These are phyloP conservation scores for Pulveroboletus sp. DNA, from an alignment of 768 basidiomycete genomes.

Conservation along the genomic window DNA sequence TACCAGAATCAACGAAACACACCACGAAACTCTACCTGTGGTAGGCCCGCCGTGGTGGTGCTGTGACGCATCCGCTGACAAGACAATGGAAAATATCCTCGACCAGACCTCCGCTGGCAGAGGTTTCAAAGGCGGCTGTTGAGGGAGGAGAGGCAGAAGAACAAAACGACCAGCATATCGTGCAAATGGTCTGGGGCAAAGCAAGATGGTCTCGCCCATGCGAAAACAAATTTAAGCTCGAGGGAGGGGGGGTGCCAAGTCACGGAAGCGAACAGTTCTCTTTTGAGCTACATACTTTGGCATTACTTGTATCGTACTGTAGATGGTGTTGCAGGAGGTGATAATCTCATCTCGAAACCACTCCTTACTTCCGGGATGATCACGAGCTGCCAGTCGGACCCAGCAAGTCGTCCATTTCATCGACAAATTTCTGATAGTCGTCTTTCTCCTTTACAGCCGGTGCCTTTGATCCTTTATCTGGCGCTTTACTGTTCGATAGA, in stretches of 20 bases:
- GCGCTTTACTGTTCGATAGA: slow-evolving; percentile 9
- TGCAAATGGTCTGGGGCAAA: slow-evolving; percentile 66
- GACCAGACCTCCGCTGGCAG: slow-evolving; percentile 73
- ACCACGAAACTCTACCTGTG: slow-evolving; percentile 8
- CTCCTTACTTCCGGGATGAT: background rate
- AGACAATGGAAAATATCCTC: slow-evolving; percentile 45
- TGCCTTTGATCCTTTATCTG: slow-evolving; percentile 19
- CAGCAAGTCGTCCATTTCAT: slow-evolving; percentile 69
- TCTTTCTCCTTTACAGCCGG: slow-evolving; percentile 44
- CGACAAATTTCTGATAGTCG: slow-evolving; percentile 74
- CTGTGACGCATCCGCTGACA: slow-evolving; percentile 12
- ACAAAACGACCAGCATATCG: slow-evolving; percentile 53
- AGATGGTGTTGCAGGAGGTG: background rate
- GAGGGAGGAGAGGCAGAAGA: slow-evolving; percentile 65
- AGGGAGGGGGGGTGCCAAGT: background rate
- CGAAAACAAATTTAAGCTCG: background rate
- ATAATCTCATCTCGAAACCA: background rate
- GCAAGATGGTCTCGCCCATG: slow-evolving; percentile 43
- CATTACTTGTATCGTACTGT: background rate
- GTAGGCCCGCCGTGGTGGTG: slow-evolving; percentile 4
- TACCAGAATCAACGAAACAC: slow-evolving; percentile 32
- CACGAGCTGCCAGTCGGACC: slow-evolving; percentile 20
- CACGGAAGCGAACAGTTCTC: background rate
- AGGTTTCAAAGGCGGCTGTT: slow-evolving; percentile 43
- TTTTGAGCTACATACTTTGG: background rate